These are phyloP conservation scores for Eleusine coracana DNA, from an alignment of 176 grass and related monocot species.

Conservation along the genomic window DNA sequence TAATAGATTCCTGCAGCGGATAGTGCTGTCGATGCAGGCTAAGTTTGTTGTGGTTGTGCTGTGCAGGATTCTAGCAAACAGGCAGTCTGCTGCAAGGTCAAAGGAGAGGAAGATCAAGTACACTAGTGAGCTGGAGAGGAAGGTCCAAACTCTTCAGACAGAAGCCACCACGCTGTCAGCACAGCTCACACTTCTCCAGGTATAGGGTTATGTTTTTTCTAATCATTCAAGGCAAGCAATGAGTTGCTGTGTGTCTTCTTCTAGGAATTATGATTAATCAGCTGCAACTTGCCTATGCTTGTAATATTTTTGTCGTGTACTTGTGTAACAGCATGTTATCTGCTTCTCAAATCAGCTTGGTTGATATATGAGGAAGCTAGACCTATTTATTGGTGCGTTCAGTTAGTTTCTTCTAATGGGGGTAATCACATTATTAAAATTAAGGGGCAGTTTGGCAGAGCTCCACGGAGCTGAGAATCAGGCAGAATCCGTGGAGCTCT, in stretches of 20 bases:
- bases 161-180: conserved; percentile 96
- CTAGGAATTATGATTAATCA: conserved; percentile 5
- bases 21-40: background rate
- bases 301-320: background rate
- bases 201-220: conserved; percentile 25
- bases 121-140: conserved; percentile 87
- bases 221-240: background rate
- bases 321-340: background rate
- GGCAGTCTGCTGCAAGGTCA: conserved; percentile 85
- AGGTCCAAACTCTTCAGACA: conserved; percentile 95
- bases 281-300: background rate
- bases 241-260: background rate
- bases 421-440: background rate
- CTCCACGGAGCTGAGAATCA: no score
- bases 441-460: no score
- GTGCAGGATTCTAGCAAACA: conserved; percentile 91
- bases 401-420: background rate
- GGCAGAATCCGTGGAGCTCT: no score
- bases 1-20: background rate
- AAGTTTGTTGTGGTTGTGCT: conserved; percentile 8
- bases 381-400: background rate
- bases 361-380: conserved; percentile 1
- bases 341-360: background rate
- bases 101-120: conserved; percentile 98
- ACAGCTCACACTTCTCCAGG: conserved; percentile 92